Percentiles rank a stretch among this genome's conserved stretches.
Evolutionary conservation across 306 rosid species (phyloP).

Genomic region (Phaseolus lunatus): DNA sequence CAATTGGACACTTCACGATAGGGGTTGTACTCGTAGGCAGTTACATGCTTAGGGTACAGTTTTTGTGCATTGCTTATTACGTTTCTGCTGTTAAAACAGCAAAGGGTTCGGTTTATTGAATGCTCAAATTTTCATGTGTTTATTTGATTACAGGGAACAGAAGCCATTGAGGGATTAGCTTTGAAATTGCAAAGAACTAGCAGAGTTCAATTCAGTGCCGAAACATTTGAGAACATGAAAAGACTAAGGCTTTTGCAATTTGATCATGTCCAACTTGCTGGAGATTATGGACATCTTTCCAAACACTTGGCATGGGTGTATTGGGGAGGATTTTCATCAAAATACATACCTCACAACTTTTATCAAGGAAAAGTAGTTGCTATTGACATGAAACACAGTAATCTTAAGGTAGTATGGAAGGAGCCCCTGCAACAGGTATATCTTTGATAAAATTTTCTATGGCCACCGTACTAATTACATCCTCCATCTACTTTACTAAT

Average conservation of each 20-base stretch:
- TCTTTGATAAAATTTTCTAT: neutral
- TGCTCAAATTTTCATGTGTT: too few relatives aligned
- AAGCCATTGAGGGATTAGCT: neutral
- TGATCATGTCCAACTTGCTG: constrained; percentile 4
- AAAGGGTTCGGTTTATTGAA: too few relatives aligned
- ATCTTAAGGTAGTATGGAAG: constrained; percentile 11
- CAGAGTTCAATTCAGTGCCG: neutral
- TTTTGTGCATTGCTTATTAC: neutral
- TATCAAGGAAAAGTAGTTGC: neutral
- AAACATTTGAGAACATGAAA: constrained; percentile 8
- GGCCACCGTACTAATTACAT: neutral
- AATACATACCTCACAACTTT: neutral
- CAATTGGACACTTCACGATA: too few relatives aligned
- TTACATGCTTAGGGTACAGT: neutral
- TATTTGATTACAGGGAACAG: constrained; percentile 1
- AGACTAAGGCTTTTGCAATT: neutral
- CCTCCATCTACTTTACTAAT: neutral
- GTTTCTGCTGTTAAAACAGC: neutral
- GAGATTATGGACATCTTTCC: neutral
- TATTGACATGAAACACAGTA: neutral
- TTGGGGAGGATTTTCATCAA: constrained; percentile 14
- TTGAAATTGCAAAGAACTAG: neutral
- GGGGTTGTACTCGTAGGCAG: too few relatives aligned
- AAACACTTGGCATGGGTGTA: neutral
- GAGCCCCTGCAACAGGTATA: neutral